phyloP scores from a whole-genome alignment of 192 early-diverging fungal species.

The Dissophora ornata region DNA sequence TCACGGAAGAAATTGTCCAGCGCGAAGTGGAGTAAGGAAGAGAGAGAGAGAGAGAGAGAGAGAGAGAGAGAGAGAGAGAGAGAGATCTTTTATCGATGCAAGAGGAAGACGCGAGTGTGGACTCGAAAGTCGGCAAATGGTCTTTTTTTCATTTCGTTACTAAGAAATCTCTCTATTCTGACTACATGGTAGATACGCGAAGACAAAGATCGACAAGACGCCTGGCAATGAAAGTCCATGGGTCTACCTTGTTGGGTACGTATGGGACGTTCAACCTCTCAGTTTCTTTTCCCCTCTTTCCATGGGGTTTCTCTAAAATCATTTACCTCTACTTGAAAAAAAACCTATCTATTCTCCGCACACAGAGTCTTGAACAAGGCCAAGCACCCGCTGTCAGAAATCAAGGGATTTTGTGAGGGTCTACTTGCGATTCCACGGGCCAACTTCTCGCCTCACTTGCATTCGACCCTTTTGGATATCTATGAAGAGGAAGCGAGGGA shows the following conservation, averaged over 20 bases:
- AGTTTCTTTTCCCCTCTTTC: background rate
- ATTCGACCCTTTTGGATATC: conserved; percentile 57
- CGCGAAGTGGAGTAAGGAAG: conserved; percentile 80
- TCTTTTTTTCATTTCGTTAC: too few relatives aligned
- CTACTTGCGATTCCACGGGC: conserved; percentile 22
- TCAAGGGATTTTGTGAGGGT: conserved; percentile 58
- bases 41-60: too few relatives aligned
- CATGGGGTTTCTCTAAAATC: too few relatives aligned
- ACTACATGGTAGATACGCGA: conserved; percentile 60
- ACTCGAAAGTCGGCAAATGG: too few relatives aligned
- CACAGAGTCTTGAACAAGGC: conserved; percentile 56
- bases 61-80: too few relatives aligned
- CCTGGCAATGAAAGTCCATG: conserved; percentile 96
- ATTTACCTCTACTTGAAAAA: too few relatives aligned
- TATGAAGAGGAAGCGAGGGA: conserved; percentile 58
- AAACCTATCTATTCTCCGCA: background rate
- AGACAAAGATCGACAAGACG: conserved; percentile 77
- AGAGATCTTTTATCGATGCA: too few relatives aligned
- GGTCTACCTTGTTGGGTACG: conserved; percentile 88
- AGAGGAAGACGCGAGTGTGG: too few relatives aligned
- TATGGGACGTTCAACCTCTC: background rate
- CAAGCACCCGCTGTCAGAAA: conserved; percentile 31
- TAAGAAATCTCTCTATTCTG: background rate
- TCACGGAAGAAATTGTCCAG: conserved; percentile 58
- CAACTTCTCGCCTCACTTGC: conserved; percentile 55